phyloP scores from a whole-genome alignment of 805 yeast species.

The Wickerhamiella siamensis region DNA sequence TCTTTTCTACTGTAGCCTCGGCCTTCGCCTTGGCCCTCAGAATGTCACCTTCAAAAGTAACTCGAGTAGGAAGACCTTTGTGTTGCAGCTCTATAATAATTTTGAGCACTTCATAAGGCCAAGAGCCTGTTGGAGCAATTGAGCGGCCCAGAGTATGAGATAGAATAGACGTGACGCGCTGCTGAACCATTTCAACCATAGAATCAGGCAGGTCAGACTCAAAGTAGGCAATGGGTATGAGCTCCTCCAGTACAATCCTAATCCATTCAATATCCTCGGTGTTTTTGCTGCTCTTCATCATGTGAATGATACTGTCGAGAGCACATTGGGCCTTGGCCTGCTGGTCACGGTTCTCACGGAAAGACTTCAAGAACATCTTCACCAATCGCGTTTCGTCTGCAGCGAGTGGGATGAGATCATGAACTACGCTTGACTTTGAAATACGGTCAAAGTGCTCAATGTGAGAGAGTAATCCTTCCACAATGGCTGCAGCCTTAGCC shows the following conservation, averaged over 20 bases:
- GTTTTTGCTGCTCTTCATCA: constrained; percentile 23
- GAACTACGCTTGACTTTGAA: constrained; percentile 21
- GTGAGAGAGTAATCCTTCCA: constrained; percentile 33
- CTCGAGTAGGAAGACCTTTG: constrained; percentile 19
- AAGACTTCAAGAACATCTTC: constrained; percentile 9
- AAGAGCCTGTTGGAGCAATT: constrained; percentile 32
- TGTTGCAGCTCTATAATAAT: constrained; percentile 13
- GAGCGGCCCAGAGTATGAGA: constrained; percentile 36
- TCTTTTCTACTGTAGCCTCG: constrained; percentile 33
- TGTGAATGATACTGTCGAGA: constrained; percentile 41
- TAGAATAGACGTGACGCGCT: constrained; percentile 51
- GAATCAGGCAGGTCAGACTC: constrained; percentile 9
- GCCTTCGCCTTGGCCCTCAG: constrained; percentile 35
- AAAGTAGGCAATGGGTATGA: constrained; percentile 33
- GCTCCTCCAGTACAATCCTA: constrained; percentile 28
- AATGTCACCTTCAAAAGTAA: constrained; percentile 47
- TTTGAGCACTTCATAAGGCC: constrained; percentile 36
- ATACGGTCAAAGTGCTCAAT: constrained; percentile 13
- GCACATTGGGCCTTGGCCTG: constrained; percentile 35
- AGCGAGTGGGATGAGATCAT: not conserved
- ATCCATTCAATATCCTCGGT: constrained; percentile 19
- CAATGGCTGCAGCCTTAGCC: constrained; percentile 24
- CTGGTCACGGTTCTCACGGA: constrained; percentile 12
- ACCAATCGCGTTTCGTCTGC: constrained; percentile 8
- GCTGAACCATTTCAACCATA: constrained; percentile 19